Base-by-base conservation (phyloP, 768 basidiomycete genomes). In the Coprinopsis cinerea region DNA sequence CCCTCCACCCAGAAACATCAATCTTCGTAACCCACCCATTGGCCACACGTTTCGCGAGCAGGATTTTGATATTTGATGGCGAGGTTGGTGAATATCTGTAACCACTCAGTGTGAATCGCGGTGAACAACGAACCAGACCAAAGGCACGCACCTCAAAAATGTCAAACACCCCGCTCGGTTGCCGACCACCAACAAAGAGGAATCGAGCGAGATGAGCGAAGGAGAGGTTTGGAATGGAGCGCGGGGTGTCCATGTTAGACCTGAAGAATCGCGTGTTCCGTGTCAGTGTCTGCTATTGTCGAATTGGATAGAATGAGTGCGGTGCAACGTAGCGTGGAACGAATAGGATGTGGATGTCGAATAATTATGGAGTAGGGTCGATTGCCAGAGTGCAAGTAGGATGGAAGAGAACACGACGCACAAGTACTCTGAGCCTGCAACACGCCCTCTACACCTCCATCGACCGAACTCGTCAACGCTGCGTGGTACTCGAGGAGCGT, bases 241-340 rank as follows among this genome's bases (percentile, higher is more conserved):
- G 60, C 84, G 82, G 24, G 63, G 53, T 2, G 88, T 83, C 88
- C 88, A 92, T 13, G 73, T 68, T 26, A 87, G 76, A 58, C 83
- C 88, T 90, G 55, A 11, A 7, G 9, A 14, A 20, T 6, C 18
- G 17, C 44, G 22, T 43, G 25, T 41, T 23, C n/a, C 43, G n/a
- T n/a, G n/a, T n/a, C n/a, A n/a, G n/a, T n/a, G n/a, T n/a, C n/a
- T n/a, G n/a, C n/a, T n/a, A n/a, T n/a, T n/a, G n/a, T n/a, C n/a
- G n/a, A n/a, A n/a, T n/a, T n/a, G n/a, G n/a, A n/a, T n/a, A n/a
- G n/a, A n/a, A n/a, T n/a, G n/a, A n/a, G n/a, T n/a, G n/a, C n/a
- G n/a, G n/a, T n/a, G n/a, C n/a, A n/a, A n/a, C n/a, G n/a, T n/a
- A n/a, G n/a, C n/a, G n/a, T n/a, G n/a, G n/a, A n/a, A n/a, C n/a